phyloP scores from a whole-genome alignment of 768 basidiomycete genomes.

The Leccinum ochraceum region DNA sequence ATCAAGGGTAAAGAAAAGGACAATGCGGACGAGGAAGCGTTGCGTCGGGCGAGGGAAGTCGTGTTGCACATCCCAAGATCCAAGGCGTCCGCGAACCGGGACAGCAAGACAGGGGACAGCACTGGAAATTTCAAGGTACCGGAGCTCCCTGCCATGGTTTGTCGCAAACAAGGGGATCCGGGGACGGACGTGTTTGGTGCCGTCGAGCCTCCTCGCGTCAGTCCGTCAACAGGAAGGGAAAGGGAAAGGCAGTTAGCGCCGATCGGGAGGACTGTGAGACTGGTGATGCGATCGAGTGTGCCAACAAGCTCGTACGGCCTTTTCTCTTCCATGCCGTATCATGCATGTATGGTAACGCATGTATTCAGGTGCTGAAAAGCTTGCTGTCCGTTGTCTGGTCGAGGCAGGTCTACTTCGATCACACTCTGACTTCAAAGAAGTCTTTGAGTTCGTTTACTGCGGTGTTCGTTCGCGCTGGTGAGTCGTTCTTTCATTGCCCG shows the following conservation, averaged over 20 bases:
- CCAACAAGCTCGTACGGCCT: constrained; percentile 59
- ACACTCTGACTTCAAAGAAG: constrained; percentile 42
- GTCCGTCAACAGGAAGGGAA: constrained; percentile 36
- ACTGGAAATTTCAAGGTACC: constrained; percentile 47
- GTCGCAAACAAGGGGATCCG: constrained; percentile 16
- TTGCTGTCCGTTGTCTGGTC: constrained; percentile 35
- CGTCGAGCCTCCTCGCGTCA: constrained; percentile 17
- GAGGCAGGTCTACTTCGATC: constrained; percentile 36
- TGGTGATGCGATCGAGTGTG: constrained; percentile 46
- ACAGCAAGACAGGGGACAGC: constrained; percentile 8
- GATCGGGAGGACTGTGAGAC: constrained; percentile 24
- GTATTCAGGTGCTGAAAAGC: constrained; percentile 39
- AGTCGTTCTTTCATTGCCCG: constrained; percentile 12
- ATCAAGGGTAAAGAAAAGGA: constrained; percentile 21
- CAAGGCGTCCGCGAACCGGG: constrained; percentile 6
- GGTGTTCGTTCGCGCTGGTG: constrained; percentile 45
- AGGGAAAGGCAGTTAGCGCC: constrained; percentile 34
- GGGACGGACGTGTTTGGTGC: constrained; percentile 36
- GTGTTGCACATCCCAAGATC: constrained; percentile 41
- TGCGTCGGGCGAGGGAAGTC: constrained; percentile 38
- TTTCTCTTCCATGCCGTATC: not conserved
- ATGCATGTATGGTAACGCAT: not conserved
- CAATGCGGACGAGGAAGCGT: constrained; percentile 30
- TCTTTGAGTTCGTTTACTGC: constrained; percentile 41
- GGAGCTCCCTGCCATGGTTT: constrained; percentile 38